Evolutionary conservation across 352 stramenopile genomes (phyloP), one percentile per base, ranked within the genome.

Genomic region (Phytophthora pisi): DNA sequence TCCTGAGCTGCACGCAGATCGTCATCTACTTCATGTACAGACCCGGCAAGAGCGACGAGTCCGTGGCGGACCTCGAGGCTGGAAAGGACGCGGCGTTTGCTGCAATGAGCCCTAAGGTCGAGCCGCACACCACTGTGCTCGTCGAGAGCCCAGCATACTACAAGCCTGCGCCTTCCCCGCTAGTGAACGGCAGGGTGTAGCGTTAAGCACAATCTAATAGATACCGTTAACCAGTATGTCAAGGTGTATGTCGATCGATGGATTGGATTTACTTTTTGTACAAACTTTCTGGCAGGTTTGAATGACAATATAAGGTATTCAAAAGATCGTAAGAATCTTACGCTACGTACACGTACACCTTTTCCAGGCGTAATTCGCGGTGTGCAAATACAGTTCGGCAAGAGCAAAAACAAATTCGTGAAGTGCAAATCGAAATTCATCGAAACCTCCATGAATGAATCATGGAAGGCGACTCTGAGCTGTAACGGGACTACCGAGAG

Each of bases 1-100:
- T 71, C 11, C 68, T 89, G 20, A 76, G 77, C 5, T 40, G 45
- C 50, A 45, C 77, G 8, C 81, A 91, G 51, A 69, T 87, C 49
- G 46, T 73, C 5, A 68, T 91, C 38, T 89, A 84, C 61, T 73
- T 74, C 23, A 51, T 86, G 9, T 91, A 82, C 57, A 42, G 45
- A 51, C 52, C 20, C 1, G 43, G 30, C 15, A 52, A 59, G 53
- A 55, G 49, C 20, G 51, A 61, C 16, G 51, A 47, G 4, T 26
- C 50, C 0, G 20, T 49, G 11, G 7, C 50, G 18, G 26, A 57
- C 16, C 49, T 53, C 5, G 49, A 64, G 15, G 46, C 49, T 20
- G 61, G 40, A 2, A 57, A 66, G 30, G 31, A 59, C 9, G 51
- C 50, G 20, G 56, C 36, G 31, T 47, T 56, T 36, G 40, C 42